Percentiles rank a stretch among this genome's conserved stretches.
phyloP scores from a whole-genome alignment of 176 grass and related monocot genomes.

The Musa acuminata region DNA sequence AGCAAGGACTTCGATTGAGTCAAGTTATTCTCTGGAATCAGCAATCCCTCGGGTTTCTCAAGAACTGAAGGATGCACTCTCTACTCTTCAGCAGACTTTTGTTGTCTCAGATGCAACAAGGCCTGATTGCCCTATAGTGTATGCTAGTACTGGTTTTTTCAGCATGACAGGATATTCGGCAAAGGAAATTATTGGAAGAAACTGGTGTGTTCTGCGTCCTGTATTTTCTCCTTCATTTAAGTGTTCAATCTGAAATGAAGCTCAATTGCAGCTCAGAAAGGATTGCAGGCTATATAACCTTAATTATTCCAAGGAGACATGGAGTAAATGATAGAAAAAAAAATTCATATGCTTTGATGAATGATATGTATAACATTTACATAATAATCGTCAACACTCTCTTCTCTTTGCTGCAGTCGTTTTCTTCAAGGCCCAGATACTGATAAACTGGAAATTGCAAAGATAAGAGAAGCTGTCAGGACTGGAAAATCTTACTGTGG shows the following conservation, averaged over 20 bases:
- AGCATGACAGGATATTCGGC: constrained; percentile 44
- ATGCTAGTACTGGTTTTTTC: constrained; percentile 45
- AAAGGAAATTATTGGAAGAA: constrained; percentile 49
- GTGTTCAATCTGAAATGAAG: background rate
- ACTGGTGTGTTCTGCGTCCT: constrained; percentile 21
- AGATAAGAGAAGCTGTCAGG: constrained; percentile 69
- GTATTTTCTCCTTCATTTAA: background rate
- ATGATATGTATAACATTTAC: background rate
- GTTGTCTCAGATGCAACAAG: constrained; percentile 43
- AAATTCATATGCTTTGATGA: background rate
- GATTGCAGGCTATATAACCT: background rate
- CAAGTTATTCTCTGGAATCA: constrained; percentile 19
- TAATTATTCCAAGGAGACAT: background rate
- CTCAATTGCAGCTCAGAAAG: background rate
- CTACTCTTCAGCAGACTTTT: constrained; percentile 44
- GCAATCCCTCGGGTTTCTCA: constrained; percentile 33
- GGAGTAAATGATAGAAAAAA: background rate
- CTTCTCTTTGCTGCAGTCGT: constrained; percentile 35
- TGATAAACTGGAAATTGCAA: constrained; percentile 50
- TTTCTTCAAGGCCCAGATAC: constrained; percentile 89
- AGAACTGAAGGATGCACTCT: constrained; percentile 45
- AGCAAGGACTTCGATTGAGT: constrained; percentile 21
- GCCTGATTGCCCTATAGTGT: constrained; percentile 50
- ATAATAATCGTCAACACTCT: background rate
- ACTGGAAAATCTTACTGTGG: constrained; percentile 72